Percentiles rank a stretch among this genome's conserved stretches.
phyloP scores from a whole-genome alignment of 768 basidiomycete genomes.

The Termitomyces sp. region DNA sequence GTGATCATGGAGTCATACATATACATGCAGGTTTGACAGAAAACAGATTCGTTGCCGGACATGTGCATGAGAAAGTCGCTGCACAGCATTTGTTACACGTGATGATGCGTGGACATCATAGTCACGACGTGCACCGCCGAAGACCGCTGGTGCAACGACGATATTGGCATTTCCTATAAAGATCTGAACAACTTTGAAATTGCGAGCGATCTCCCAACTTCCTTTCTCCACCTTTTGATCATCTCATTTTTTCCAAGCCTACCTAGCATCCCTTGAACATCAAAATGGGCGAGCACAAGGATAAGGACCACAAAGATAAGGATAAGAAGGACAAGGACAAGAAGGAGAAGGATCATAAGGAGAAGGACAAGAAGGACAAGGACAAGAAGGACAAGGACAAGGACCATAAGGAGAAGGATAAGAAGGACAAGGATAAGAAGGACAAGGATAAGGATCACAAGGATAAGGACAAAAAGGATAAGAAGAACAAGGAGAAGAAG shows the following conservation, averaged over 20 bases:
- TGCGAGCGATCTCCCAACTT: neutral
- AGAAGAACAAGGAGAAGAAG: constrained; percentile 21
- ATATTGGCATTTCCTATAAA: neutral
- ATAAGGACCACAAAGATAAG: constrained; percentile 22
- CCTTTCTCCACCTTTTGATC: neutral
- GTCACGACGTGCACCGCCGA: neutral
- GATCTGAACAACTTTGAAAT: neutral
- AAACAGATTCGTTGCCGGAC: neutral
- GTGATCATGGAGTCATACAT: too few relatives aligned
- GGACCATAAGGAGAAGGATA: constrained; percentile 24
- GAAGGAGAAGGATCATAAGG: constrained; percentile 15
- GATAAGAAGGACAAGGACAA: constrained; percentile 22
- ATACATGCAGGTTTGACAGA: too few relatives aligned
- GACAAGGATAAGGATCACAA: constrained; percentile 17
- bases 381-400: constrained; percentile 20
- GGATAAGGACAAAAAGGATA: constrained; percentile 16
- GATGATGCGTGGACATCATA: neutral
- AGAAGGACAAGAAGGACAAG: constrained; percentile 23
- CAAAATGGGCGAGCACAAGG: constrained; percentile 9
- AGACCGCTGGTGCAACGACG: neutral
- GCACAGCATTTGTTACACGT: neutral
- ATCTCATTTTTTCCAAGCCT: neutral
- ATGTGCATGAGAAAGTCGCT: neutral
- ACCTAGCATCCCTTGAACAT: neutral
- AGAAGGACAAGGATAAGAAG: constrained; percentile 22